Percentiles rank a stretch among this genome's conserved stretches.
phyloP scores from a whole-genome alignment of 2,329 filamentous ascomycete genomes.

The Trichoderma koningii region DNA sequence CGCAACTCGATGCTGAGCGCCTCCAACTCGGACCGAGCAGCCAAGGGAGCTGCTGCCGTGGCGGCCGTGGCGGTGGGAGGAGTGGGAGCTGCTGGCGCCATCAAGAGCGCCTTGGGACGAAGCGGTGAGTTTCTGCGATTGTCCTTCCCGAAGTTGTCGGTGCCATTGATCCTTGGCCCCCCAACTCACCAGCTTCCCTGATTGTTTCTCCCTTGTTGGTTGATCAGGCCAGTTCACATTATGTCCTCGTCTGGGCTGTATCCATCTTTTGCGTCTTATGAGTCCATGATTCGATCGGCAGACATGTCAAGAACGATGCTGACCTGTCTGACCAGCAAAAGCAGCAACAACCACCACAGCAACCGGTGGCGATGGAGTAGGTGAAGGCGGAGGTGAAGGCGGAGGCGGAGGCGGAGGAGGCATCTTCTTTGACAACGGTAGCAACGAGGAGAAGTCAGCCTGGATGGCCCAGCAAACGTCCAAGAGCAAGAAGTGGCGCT shows the following conservation, averaged over 20 bases:
- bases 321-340: neutral
- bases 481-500: constrained; percentile 67
- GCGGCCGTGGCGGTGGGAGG: constrained; percentile 47
- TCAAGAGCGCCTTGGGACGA: constrained; percentile 37
- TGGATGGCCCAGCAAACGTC: constrained; percentile 46
- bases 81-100: constrained; percentile 46
- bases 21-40: constrained; percentile 45
- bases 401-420: constrained; percentile 25
- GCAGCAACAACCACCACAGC: neutral
- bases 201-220: neutral
- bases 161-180: too few relatives aligned
- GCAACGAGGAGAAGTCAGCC: constrained; percentile 29
- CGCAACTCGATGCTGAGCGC: constrained; percentile 63
- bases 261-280: too few relatives aligned
- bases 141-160: too few relatives aligned
- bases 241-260: too few relatives aligned
- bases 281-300: too few relatives aligned
- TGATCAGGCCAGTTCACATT: too few relatives aligned
- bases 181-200: too few relatives aligned
- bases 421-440: constrained; percentile 22
- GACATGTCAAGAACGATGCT: neutral
- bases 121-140: constrained; percentile 30
- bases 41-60: constrained; percentile 30
- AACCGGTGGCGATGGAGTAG: constrained; percentile 6
- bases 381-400: constrained; percentile 6